These are phyloP conservation scores for Tinospora cordifolia DNA, from an alignment of 164 flowering plant species.

Conservation along the genomic window DNA sequence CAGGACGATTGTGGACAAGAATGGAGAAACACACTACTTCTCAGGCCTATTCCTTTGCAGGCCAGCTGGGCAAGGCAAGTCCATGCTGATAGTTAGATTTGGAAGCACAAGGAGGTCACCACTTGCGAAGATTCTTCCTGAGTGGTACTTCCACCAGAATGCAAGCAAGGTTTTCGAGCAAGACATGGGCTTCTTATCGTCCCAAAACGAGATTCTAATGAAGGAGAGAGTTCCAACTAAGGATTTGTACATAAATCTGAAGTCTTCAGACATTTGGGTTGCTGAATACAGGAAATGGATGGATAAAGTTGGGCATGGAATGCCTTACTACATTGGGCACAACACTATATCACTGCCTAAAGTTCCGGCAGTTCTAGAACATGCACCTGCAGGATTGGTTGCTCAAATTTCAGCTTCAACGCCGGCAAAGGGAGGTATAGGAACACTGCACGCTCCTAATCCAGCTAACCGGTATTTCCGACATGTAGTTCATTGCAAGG, in stretches of 20 bases:
- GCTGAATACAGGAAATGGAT: slow-evolving; percentile 92
- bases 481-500: slow-evolving; percentile 85
- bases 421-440: slow-evolving; percentile 89
- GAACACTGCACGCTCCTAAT: slow-evolving; percentile 70
- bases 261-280: slow-evolving; percentile 88
- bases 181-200: slow-evolving; percentile 98
- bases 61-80: slow-evolving; percentile 93
- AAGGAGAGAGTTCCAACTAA: slow-evolving; percentile 80
- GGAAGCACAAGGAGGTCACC: slow-evolving; percentile 48
- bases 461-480: slow-evolving; percentile 70
- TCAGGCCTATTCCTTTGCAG: slow-evolving; percentile 81
- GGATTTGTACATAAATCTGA: slow-evolving; percentile 61
- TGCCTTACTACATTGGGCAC: slow-evolving; percentile 95
- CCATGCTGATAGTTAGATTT: slow-evolving; percentile 90
- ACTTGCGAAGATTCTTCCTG: slow-evolving; percentile 45
- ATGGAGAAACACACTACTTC: slow-evolving; percentile 59
- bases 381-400: slow-evolving; percentile 88
- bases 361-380: slow-evolving; percentile 82
- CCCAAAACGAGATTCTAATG: slow-evolving; percentile 78
- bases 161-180: slow-evolving; percentile 92
- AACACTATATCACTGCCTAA: slow-evolving; percentile 63
- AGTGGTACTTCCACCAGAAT: slow-evolving; percentile 93
- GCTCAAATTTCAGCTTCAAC: slow-evolving; percentile 71
- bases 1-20: slow-evolving; percentile 50
- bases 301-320: slow-evolving; percentile 96